Evolutionary conservation across 495 filamentous ascomycete species (phyloP), one percentile per base, ranked within the genome.

Genomic region (Darksidea phi): DNA sequence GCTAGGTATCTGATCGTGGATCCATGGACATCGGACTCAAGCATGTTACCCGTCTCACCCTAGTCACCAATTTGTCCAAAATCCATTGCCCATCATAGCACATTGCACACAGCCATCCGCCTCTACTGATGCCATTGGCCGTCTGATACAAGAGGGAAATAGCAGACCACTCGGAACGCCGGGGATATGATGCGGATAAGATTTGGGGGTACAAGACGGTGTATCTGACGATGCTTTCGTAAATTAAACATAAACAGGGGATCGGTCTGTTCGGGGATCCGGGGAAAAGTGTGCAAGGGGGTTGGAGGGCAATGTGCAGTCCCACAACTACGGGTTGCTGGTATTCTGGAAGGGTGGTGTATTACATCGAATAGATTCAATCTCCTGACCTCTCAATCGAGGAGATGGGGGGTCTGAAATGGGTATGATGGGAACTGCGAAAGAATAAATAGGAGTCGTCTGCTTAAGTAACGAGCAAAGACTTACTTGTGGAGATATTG

Each of bases 191-290:
- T 69, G 66, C 66, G 66, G 62, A 45, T 63, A 34, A 24, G 60
- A 41, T 45, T 42, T 45, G 75, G 74, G 75, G 72, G 74, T 82
- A 82, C 80, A 82, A 79, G 80, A 82, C 65, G 78, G 80, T 80
- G 80, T 77, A 82, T 82, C 80, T 80, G 77, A 73, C 76, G 72
- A 71, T 73, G 67, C 68, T 70, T 73, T 74, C 68, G 58, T 65
- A 61, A 54, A 60, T 53, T 54, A 25, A 57, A 61, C 51, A 56
- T 25, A 67, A 55, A 58, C 60, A 59, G 54, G 58, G 67, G 67
- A 51, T 66, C 18, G 63, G 54, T 60, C 50, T 47, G 69, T 52
- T 64, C 25, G 34, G 15, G 49, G 37, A 58, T 37, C 41, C 47
- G 45, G 61, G 54, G 23, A 48, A 41, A 24, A 51, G 52, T 50